Conservation (phyloP, 768 basidiomycete species). For the Collybiopsis luxurians region DNA sequence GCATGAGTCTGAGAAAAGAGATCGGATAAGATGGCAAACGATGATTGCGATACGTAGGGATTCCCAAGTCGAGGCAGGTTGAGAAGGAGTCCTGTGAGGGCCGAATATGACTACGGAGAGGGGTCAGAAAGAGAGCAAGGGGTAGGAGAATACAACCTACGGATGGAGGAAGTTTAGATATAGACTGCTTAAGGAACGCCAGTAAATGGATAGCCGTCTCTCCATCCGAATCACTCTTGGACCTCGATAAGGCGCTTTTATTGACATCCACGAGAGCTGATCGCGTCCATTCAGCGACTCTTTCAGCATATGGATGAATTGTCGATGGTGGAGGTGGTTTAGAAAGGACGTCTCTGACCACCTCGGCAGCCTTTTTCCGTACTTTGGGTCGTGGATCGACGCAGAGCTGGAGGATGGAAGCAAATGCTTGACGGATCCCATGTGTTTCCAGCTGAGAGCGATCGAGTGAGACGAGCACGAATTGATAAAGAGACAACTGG, state of each 20-base stretch:
- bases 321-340: conserved; percentile 74
- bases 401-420: conserved; percentile 77
- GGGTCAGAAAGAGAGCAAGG: conserved; percentile 6
- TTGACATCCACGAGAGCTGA: conserved; percentile 63
- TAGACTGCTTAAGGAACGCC: conserved; percentile 63
- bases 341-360: conserved; percentile 73
- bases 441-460: conserved; percentile 64
- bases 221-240: conserved; percentile 53
- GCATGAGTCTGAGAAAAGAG: conserved; percentile 59
- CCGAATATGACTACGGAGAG: conserved; percentile 61
- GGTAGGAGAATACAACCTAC: conserved; percentile 43
- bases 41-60: conserved; percentile 83
- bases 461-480: conserved; percentile 69
- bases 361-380: conserved; percentile 85
- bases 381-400: conserved; percentile 93
- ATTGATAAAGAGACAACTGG: conserved; percentile 73
- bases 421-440: conserved; percentile 78
- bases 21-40: conserved; percentile 83
- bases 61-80: conserved; percentile 84
- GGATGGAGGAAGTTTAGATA: conserved; percentile 58
- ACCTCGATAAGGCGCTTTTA: conserved; percentile 58
- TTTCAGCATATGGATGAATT: conserved; percentile 82
- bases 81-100: conserved; percentile 70
- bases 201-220: conserved; percentile 81
- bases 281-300: conserved; percentile 78